Percentiles rank a stretch among this genome's conserved stretches.
Conservation (phyloP, 805 yeast species). For the Cyberlindnera americana region DNA sequence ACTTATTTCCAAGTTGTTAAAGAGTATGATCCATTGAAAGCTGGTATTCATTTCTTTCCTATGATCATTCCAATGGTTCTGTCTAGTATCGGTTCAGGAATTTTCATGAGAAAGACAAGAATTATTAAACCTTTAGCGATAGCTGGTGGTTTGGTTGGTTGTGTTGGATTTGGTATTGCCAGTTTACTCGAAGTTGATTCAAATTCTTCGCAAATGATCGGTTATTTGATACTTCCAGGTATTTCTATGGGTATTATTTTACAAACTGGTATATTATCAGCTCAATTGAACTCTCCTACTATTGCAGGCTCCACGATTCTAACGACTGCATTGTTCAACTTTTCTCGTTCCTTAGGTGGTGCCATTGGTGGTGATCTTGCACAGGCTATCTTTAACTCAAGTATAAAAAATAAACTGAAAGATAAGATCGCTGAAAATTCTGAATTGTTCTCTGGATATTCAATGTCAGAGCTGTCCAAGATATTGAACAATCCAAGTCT, state of each 20-base stretch:
- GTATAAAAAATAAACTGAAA: constrained; percentile 23
- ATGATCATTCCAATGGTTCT: constrained; percentile 19
- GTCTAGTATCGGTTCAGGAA: constrained; percentile 23
- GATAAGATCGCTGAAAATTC: not conserved
- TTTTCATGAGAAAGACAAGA: constrained; percentile 32
- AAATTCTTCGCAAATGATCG: constrained; percentile 29
- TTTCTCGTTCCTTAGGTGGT: constrained; percentile 40
- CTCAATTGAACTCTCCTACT: constrained; percentile 43
- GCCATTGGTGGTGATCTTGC: constrained; percentile 38
- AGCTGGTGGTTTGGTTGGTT: constrained; percentile 29
- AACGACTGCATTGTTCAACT: constrained; percentile 41
- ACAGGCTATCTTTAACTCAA: constrained; percentile 35
- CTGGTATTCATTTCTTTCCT: constrained; percentile 25
- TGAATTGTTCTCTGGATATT: constrained; percentile 1
- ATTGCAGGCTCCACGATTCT: constrained; percentile 43
- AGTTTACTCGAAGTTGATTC: constrained; percentile 32
- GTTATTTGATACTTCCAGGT: constrained; percentile 37
- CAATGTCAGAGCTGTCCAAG: not conserved
- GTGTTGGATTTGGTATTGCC: constrained; percentile 34
- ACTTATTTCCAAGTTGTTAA: constrained; percentile 51
- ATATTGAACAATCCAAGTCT: constrained; percentile 7
- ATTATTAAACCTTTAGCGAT: constrained; percentile 34
- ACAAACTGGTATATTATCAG: constrained; percentile 32
- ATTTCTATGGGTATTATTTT: constrained; percentile 33
- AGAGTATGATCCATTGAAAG: constrained; percentile 25